phyloP scores from a whole-genome alignment of 495 filamentous ascomycete species.

The Baudoinia panamericana region DNA sequence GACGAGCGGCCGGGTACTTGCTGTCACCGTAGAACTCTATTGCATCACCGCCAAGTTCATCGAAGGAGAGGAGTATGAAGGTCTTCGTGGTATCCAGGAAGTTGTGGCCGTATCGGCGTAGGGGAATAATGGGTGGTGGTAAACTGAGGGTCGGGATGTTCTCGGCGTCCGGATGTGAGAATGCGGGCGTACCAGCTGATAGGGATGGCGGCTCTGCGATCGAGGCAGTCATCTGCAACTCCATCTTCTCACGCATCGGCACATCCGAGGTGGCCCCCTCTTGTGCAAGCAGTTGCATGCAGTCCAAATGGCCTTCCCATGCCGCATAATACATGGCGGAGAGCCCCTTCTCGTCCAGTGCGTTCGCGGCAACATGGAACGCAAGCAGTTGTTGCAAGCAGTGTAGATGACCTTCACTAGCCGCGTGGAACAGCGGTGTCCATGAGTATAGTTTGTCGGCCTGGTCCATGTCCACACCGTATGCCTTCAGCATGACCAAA shows the following conservation, averaged over 20 bases:
- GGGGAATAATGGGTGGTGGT: slow-evolving; percentile 88
- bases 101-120: slow-evolving; percentile 91
- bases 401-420: slow-evolving; percentile 86
- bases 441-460: slow-evolving; percentile 90
- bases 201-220: slow-evolving; percentile 11
- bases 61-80: slow-evolving; percentile 80
- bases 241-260: slow-evolving; percentile 34
- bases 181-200: slow-evolving; percentile 30
- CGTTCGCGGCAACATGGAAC: slow-evolving; percentile 56
- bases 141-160: slow-evolving; percentile 84
- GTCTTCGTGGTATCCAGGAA: slow-evolving; percentile 88
- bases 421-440: slow-evolving; percentile 93
- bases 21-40: slow-evolving; percentile 86
- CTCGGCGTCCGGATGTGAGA: slow-evolving; percentile 64
- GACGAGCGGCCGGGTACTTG: slow-evolving; percentile 85
- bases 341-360: slow-evolving; percentile 79
- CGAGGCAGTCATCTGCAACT: slow-evolving; percentile 22
- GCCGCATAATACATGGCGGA: slow-evolving; percentile 97
- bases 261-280: slow-evolving; percentile 1
- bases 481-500: slow-evolving; percentile 63
- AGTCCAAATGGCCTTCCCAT: slow-evolving; percentile 93
- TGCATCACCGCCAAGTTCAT: slow-evolving; percentile 52
- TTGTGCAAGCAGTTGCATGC: slow-evolving; percentile 63
- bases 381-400: slow-evolving; percentile 70
- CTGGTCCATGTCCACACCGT: slow-evolving; percentile 87